Conservation (phyloP, 345 rosid species). For the Syzygium aromaticum region DNA sequence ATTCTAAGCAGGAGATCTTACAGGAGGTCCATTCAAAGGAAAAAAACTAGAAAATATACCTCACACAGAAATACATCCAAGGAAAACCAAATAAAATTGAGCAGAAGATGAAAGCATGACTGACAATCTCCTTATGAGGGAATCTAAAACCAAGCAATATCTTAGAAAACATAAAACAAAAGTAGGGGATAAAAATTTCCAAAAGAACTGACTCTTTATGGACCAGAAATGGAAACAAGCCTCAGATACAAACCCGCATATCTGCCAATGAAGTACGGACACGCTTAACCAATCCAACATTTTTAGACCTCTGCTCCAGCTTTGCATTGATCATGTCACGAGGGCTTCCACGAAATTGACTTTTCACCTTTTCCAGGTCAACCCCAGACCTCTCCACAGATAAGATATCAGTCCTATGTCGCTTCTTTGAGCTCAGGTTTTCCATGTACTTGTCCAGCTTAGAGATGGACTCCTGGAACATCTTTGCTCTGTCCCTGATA, state of each 20-base stretch:
- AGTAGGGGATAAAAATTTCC: neutral
- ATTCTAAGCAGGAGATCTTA: neutral
- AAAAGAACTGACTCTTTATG: neutral
- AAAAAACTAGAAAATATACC: neutral
- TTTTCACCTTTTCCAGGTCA: slow-evolving; percentile 45
- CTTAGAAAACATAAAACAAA: neutral
- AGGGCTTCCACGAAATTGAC: slow-evolving; percentile 57
- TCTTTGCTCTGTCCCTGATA: slow-evolving; percentile 69
- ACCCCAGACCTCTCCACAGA: slow-evolving; percentile 52
- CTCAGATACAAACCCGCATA: slow-evolving; percentile 58
- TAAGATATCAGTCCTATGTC: slow-evolving; percentile 51
- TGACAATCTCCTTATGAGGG: neutral
- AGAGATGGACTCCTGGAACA: slow-evolving; percentile 47
- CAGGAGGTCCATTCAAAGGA: neutral
- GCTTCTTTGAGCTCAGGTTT: slow-evolving; percentile 67
- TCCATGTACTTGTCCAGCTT: slow-evolving; percentile 70
- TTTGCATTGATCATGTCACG: slow-evolving; percentile 51
- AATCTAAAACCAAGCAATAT: neutral
- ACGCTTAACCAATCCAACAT: slow-evolving; percentile 70
- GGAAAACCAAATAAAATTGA: neutral
- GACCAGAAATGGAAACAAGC: neutral
- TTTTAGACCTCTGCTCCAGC: slow-evolving; percentile 67
- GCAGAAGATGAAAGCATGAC: neutral
- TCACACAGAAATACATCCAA: neutral
- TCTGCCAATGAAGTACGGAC: slow-evolving; percentile 55